Percentiles rank a stretch among this genome's conserved stretches.
These are phyloP conservation scores for Sporothrix sp. DNA, from an alignment of 2,329 filamentous ascomycete genomes.

Conservation along the genomic window DNA sequence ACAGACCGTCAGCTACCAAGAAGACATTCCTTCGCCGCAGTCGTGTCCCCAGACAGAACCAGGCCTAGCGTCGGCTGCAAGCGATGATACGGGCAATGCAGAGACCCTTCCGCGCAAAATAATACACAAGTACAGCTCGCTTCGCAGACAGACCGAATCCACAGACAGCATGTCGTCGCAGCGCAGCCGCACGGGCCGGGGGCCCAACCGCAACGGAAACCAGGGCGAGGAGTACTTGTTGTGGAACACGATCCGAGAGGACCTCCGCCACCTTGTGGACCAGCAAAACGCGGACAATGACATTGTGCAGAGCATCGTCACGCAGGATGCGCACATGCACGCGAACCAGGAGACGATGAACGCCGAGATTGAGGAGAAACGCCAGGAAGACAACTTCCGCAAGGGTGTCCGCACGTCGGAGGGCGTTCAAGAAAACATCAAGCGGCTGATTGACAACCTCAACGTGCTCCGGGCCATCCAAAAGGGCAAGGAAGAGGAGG, in stretches of 20 bases:
- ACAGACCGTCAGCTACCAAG: too few relatives aligned
- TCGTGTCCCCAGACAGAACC: too few relatives aligned
- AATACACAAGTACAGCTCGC: too few relatives aligned
- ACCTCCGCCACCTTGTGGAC: conserved; percentile 27
- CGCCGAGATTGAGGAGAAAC: conserved; percentile 21
- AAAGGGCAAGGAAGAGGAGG: conserved; percentile 32
- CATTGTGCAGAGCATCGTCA: conserved; percentile 28
- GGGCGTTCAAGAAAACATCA: conserved; percentile 26
- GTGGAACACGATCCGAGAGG: conserved; percentile 33
- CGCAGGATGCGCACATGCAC: conserved; percentile 31
- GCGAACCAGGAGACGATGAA: conserved; percentile 29
- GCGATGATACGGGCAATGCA: too few relatives aligned
- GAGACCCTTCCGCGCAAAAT: too few relatives aligned
- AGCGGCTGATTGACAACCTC: conserved; percentile 29
- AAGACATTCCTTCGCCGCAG: too few relatives aligned
- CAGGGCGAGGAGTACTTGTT: conserved; percentile 34
- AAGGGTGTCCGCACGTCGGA: conserved; percentile 25
- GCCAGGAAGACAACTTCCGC: conserved; percentile 22
- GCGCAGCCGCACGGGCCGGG: conserved; percentile 24
- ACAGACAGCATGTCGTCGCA: conserved; percentile 16
- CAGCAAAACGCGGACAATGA: conserved; percentile 32
- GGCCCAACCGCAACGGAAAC: conserved; percentile 30
- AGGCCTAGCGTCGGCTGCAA: too few relatives aligned
- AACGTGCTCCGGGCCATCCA: conserved; percentile 32
- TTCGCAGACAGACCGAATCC: too few relatives aligned